Evolutionary conservation across 1,139 yeast genomes (phyloP).

Genomic region (Suhomyces anneliseae): DNA sequence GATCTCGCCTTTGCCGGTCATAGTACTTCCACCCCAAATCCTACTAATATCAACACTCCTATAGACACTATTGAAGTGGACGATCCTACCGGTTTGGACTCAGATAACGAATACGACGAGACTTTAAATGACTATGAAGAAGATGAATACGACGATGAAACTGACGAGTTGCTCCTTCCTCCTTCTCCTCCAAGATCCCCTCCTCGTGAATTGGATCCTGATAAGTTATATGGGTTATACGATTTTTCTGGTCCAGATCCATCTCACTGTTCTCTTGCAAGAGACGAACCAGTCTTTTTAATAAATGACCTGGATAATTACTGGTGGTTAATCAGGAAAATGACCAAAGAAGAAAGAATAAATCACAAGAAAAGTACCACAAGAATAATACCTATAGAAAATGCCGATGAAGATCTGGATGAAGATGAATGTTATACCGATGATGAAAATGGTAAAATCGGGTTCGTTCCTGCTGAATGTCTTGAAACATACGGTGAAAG

Average conservation of each 20-base stretch:
- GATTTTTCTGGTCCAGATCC: slow-evolving; percentile 93
- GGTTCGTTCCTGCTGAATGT: slow-evolving; percentile 96
- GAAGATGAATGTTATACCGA: slow-evolving; percentile 25
- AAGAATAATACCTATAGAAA: background rate
- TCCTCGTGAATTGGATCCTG: slow-evolving; percentile 81
- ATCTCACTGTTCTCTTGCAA: slow-evolving; percentile 77
- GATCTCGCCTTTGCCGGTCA: background rate
- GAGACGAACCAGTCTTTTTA: slow-evolving; percentile 81
- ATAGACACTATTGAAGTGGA: slow-evolving; percentile 10
- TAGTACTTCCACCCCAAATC: slow-evolving; percentile 10
- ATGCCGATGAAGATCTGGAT: background rate
- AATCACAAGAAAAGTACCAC: slow-evolving; percentile 1
- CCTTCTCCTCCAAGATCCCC: slow-evolving; percentile 79
- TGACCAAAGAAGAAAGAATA: slow-evolving; percentile 42
- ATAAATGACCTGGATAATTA: slow-evolving; percentile 88
- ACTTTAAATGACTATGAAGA: slow-evolving; percentile 16
- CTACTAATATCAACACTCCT: slow-evolving; percentile 5
- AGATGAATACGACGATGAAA: slow-evolving; percentile 11
- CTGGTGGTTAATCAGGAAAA: slow-evolving; percentile 91
- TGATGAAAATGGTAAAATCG: slow-evolving; percentile 66
- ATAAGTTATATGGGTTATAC: slow-evolving; percentile 79
- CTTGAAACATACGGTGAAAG: slow-evolving; percentile 90
- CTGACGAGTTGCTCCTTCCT: slow-evolving; percentile 33
- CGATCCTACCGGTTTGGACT: slow-evolving; percentile 10
- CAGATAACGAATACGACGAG: slow-evolving; percentile 13